Evolutionary conservation across 371 early-diverging fungal genomes (phyloP), one percentile per base, ranked within the genome.

Genomic region (Mucor mucedo): DNA sequence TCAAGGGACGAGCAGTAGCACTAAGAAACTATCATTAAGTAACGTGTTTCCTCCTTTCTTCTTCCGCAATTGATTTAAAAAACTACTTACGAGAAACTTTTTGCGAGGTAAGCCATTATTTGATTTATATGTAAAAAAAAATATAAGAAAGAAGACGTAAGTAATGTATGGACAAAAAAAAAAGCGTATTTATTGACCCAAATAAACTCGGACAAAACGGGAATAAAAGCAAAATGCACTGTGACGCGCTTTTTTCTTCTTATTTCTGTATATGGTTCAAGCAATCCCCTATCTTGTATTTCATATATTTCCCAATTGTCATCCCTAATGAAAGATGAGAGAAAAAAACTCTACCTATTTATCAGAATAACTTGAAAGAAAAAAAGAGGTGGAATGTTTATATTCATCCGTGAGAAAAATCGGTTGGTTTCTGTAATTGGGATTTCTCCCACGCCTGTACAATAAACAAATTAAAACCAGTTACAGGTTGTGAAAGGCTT

Each of bases 71-170:
- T 27, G 27, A 44, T 39, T n/a, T 16, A 32, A 27, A 38, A 35
- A 13, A 40, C n/a, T 9, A 60, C 67, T 67, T 62, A 67, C 68
- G 68, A 62, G 44, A 67, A 62, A 50, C 63, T 57, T 40, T 35
- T 62, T 30, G 58, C 45, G 41, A 67, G 63, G 39, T 58, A 61
- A 41, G 68, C 58, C 62, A 62, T 67, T 7, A 3, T 58, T 21
- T 10, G 5, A 21, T 42, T 42, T 42, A 42, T 42, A n/a, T 27
- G 29, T 0, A 14, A 39, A 16, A 49, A 28, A 40, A 9, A 27
- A 28, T 14, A 39, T 35, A 21, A 9, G 29, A 16, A 30, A 49
- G 11, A 42, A 35, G n/a, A 33, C 13, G 16, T 29, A 11, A 63
- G 50, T 49, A 32, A 57, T 55, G 56, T 50, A 48, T 29, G 40